phyloP scores from a whole-genome alignment of 345 rosid genomes.

The Salix exigua region DNA sequence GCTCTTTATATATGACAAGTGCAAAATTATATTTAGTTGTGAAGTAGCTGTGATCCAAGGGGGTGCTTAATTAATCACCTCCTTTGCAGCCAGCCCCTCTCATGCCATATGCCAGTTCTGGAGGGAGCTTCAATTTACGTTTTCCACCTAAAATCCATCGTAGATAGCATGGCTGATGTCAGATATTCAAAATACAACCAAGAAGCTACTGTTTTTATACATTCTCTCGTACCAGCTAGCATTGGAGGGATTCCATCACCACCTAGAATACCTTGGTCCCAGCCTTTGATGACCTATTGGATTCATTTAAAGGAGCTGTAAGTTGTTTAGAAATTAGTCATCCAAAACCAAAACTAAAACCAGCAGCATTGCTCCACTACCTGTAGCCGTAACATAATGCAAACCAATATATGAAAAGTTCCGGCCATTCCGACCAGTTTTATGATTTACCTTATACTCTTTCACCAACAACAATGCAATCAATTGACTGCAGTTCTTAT shows the following conservation, averaged over 20 bases:
- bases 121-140: conserved; percentile 64
- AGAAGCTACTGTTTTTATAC: not conserved
- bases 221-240: conserved; percentile 58
- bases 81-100: conserved; percentile 95
- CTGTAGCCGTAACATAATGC: not conserved
- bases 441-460: not conserved
- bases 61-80: conserved; percentile 38
- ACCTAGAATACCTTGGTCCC: conserved; percentile 88
- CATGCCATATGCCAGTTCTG: conserved; percentile 75
- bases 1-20: not conserved
- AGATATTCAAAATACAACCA: not conserved
- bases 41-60: too few species aligned
- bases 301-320: not conserved
- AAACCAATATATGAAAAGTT: not conserved
- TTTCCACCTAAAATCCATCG: conserved; percentile 52
- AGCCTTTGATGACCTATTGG: conserved; percentile 74
- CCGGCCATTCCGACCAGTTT: not conserved
- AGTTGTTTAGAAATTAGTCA: not conserved
- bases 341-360: not conserved
- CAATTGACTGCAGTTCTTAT: not conserved
- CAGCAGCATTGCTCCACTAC: too few species aligned
- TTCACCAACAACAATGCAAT: too few species aligned
- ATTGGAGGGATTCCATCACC: conserved; percentile 85
- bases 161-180: not conserved
- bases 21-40: too few species aligned